Conservation (phyloP, 2,329 filamentous ascomycete genomes). For the Gaeumannomyces tritici region DNA sequence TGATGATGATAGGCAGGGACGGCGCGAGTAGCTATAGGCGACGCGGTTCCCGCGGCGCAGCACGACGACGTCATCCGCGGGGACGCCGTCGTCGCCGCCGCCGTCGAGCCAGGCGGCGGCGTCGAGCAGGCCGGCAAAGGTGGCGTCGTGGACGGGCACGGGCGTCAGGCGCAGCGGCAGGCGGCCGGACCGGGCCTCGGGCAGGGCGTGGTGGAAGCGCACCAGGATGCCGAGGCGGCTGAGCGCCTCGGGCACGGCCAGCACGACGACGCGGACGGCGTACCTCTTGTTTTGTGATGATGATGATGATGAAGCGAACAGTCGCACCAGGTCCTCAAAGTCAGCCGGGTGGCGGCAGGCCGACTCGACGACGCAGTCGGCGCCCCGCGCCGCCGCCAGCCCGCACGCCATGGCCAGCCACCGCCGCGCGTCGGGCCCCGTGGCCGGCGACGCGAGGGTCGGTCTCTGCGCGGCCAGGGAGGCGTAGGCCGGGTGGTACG, state of each 20-base stretch:
- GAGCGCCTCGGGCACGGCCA: slow-evolving; percentile 31
- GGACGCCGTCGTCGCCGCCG: slow-evolving; percentile 7
- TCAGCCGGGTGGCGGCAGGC: slow-evolving; percentile 33
- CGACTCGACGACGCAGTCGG: slow-evolving; percentile 32
- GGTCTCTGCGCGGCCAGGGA: slow-evolving; percentile 17
- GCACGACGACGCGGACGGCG: slow-evolving; percentile 26
- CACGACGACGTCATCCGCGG: slow-evolving; percentile 22
- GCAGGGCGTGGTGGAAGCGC: slow-evolving; percentile 24
- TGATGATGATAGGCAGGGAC: no score
- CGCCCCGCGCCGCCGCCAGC: slow-evolving; percentile 18
- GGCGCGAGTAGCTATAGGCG: slow-evolving; percentile 12
- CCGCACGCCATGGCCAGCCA: slow-evolving; percentile 32
- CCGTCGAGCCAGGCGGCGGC: slow-evolving; percentile 27
- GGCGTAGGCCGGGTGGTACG: slow-evolving; percentile 32
- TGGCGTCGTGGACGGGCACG: slow-evolving; percentile 34
- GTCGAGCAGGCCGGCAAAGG: slow-evolving; percentile 26
- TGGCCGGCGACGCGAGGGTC: slow-evolving; percentile 26
- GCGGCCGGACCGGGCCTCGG: slow-evolving; percentile 22
- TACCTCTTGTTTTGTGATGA: no score
- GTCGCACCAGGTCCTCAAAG: slow-evolving; percentile 23
- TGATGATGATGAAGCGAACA: slow-evolving; percentile 18
- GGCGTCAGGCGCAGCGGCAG: slow-evolving; percentile 32
- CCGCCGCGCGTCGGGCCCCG: slow-evolving; percentile 28
- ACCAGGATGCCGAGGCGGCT: slow-evolving; percentile 32
- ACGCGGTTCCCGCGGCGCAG: slow-evolving; percentile 28